phyloP scores from a whole-genome alignment of 2,329 filamentous ascomycete species.

The Septoria petroselini region DNA sequence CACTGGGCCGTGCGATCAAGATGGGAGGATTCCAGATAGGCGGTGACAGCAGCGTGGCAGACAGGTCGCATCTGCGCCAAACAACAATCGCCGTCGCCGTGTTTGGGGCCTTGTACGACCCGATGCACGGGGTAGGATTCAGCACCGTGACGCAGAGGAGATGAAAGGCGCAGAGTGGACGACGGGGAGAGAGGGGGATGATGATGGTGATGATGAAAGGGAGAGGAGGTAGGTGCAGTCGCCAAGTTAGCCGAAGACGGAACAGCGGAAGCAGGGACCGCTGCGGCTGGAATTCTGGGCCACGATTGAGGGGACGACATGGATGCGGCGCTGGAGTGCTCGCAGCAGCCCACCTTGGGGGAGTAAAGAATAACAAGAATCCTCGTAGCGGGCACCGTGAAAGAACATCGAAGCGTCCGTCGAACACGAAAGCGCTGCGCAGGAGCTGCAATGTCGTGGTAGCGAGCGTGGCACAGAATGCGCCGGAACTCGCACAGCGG shows the following conservation, averaged over 20 bases:
- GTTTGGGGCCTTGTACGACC: too few relatives aligned
- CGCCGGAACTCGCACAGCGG: slow-evolving; percentile 9
- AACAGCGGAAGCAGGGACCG: background rate
- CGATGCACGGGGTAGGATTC: too few relatives aligned
- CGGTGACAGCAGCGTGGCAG: slow-evolving; percentile 35
- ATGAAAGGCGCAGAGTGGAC: slow-evolving; percentile 2
- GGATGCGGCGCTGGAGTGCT: background rate
- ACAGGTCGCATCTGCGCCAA: slow-evolving; percentile 19
- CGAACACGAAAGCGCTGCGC: slow-evolving; percentile 8
- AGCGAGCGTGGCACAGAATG: slow-evolving; percentile 14
- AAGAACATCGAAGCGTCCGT: too few relatives aligned
- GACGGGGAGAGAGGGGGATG: too few relatives aligned
- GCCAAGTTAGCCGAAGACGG: too few relatives aligned
- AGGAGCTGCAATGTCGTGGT: slow-evolving; percentile 5
- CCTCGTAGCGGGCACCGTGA: too few relatives aligned
- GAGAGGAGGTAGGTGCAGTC: too few relatives aligned
- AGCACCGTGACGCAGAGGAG: background rate
- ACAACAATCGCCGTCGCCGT: background rate
- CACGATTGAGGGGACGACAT: slow-evolving; percentile 2
- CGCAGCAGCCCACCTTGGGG: background rate
- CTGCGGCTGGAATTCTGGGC: slow-evolving; percentile 1
- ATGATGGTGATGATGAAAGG: too few relatives aligned
- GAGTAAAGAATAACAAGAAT: too few relatives aligned
- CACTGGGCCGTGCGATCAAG: slow-evolving; percentile 9
- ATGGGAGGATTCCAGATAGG: slow-evolving; percentile 22